Conservation (phyloP, 345 rosid genomes). For the Salix suchowensis region DNA sequence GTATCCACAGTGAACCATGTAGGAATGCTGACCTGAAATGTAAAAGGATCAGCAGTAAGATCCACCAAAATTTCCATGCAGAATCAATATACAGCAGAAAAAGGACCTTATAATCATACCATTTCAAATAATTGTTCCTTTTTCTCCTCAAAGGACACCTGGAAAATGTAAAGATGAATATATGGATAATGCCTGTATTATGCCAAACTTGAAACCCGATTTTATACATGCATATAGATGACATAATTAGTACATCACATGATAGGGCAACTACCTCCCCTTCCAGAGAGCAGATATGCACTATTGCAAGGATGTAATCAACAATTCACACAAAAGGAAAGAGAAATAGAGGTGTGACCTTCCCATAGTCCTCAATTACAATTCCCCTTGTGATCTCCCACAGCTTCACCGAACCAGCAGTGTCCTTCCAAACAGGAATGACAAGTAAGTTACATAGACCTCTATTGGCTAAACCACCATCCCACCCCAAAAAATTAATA, state of each 20-base stretch:
- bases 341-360: constrained; percentile 39
- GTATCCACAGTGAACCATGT: constrained; percentile 96
- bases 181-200: not conserved
- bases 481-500: no score
- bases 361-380: constrained; percentile 83
- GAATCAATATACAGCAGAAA: not conserved
- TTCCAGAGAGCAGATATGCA: not conserved
- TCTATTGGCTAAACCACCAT: not conserved
- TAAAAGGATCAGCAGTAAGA: constrained; percentile 15
- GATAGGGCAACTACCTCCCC: not conserved
- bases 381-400: constrained; percentile 93
- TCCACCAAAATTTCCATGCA: not conserved
- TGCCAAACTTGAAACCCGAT: constrained; percentile 2
- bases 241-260: constrained; percentile 1
- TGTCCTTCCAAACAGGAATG: constrained; percentile 51
- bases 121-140: constrained; percentile 92
- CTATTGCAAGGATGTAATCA: not conserved
- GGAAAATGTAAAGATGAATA: constrained; percentile 15
- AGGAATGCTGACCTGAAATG: constrained; percentile 88
- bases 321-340: not conserved
- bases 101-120: constrained; percentile 37
- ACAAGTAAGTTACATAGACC: constrained; percentile 18
- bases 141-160: constrained; percentile 90
- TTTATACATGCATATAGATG: not conserved
- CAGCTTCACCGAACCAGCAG: constrained; percentile 85